phyloP scores from a whole-genome alignment of 352 stramenopile genomes.

The Phytophthora foliorum region DNA sequence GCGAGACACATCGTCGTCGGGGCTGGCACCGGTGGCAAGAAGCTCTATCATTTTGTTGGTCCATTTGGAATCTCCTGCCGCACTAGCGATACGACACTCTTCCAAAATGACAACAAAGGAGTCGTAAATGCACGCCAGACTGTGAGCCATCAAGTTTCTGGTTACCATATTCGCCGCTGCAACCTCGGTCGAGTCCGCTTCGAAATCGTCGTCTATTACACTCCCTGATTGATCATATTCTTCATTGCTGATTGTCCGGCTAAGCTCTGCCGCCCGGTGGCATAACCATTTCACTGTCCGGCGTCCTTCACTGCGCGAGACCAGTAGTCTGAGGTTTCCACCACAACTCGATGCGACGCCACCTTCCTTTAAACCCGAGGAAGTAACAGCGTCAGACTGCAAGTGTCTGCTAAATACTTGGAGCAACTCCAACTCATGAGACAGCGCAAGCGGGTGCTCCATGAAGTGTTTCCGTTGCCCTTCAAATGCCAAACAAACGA shows the following conservation, averaged over 20 bases:
- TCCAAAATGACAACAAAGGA: slow-evolving; percentile 51
- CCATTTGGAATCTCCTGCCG: slow-evolving; percentile 35
- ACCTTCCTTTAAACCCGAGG: slow-evolving; percentile 10
- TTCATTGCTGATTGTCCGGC: slow-evolving; percentile 35
- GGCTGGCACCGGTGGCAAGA: slow-evolving; percentile 40
- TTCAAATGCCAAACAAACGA: slow-evolving; percentile 63
- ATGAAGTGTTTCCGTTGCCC: slow-evolving; percentile 48
- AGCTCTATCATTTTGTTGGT: slow-evolving; percentile 44
- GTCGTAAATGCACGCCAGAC: slow-evolving; percentile 52
- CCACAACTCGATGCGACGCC: slow-evolving; percentile 15
- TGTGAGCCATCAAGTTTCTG: slow-evolving; percentile 37
- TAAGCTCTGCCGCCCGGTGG: slow-evolving; percentile 38
- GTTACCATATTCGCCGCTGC: slow-evolving; percentile 18
- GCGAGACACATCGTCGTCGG: slow-evolving; percentile 25
- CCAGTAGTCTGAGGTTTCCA: slow-evolving; percentile 33
- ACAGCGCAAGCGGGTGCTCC: slow-evolving; percentile 38
- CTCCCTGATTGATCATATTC: slow-evolving; percentile 41
- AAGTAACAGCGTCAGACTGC: slow-evolving; percentile 28
- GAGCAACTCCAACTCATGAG: slow-evolving; percentile 63
- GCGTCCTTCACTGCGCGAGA: slow-evolving; percentile 53
- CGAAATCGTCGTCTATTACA: slow-evolving; percentile 22
- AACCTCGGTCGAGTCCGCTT: slow-evolving; percentile 15
- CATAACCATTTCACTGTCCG: slow-evolving; percentile 65
- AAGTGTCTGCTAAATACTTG: slow-evolving; percentile 54
- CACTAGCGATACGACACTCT: slow-evolving; percentile 33